Evolutionary conservation across 139 green algal species (phyloP).

Genomic region (Chlorella sorokiniana): DNA sequence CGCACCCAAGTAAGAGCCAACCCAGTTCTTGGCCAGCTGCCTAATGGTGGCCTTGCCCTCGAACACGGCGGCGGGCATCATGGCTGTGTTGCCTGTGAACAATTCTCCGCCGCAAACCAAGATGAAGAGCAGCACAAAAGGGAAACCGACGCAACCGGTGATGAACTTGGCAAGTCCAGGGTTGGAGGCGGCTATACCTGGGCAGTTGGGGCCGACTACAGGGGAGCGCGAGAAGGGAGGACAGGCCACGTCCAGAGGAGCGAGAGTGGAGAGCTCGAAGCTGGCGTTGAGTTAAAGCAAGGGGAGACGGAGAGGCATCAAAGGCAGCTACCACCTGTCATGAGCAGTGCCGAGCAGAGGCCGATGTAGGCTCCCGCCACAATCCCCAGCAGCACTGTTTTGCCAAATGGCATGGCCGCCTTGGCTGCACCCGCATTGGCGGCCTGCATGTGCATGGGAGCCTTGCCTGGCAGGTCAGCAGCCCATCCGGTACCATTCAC

Average conservation of each 20-base stretch:
- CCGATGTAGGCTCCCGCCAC: constrained; percentile 71
- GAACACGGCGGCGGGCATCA: constrained; percentile 68
- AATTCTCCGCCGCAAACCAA: constrained; percentile 73
- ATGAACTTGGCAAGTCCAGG: constrained; percentile 59
- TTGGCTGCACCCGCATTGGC: constrained; percentile 40
- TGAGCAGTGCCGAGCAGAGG: constrained; percentile 67
- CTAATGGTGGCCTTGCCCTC: constrained; percentile 57
- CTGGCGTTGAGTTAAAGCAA: background rate
- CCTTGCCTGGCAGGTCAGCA: too few species aligned
- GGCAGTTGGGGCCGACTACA: constrained; percentile 53
- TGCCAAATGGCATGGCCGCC: constrained; percentile 40
- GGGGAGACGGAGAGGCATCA: background rate
- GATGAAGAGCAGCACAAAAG: constrained; percentile 45
- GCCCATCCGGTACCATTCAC: too few species aligned
- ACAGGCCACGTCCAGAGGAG: background rate
- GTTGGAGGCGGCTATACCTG: constrained; percentile 61
- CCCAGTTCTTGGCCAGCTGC: constrained; percentile 71
- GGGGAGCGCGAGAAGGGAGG: background rate
- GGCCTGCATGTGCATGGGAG: constrained; percentile 23
- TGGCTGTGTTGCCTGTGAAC: constrained; percentile 84
- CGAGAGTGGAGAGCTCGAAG: too few species aligned
- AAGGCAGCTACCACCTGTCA: constrained; percentile 24
- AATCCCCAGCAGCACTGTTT: constrained; percentile 55
- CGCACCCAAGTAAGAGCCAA: constrained; percentile 62
- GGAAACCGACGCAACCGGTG: constrained; percentile 62